Conservation (phyloP, 306 rosid genomes). For the Geum urbanum region DNA sequence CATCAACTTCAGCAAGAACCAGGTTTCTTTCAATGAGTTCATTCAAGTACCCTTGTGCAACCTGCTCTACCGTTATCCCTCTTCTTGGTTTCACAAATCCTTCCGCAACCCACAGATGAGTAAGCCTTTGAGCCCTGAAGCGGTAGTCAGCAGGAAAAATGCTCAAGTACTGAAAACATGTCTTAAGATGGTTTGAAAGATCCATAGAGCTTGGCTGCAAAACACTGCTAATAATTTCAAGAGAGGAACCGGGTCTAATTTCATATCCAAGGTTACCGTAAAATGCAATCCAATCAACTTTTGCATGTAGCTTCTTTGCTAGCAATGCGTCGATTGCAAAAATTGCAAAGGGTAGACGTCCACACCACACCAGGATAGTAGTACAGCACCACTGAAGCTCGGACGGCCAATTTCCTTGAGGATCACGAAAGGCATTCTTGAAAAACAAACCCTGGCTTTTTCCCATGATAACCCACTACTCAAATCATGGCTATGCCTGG, state of each 20-base stretch:
- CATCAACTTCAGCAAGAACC: slow-evolving; percentile 2
- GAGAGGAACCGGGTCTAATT: background rate
- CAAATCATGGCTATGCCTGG: slow-evolving; percentile 8
- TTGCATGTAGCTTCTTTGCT: background rate
- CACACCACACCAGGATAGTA: background rate
- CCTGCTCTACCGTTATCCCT: background rate
- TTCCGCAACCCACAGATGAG: slow-evolving; percentile 1
- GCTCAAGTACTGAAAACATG: background rate
- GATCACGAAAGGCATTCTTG: background rate
- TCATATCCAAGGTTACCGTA: background rate
- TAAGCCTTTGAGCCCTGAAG: slow-evolving; percentile 6
- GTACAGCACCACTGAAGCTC: background rate
- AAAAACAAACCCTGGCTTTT: background rate
- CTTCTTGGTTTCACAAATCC: background rate
- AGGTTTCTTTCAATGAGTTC: background rate
- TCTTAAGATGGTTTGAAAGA: background rate
- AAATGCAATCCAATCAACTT: background rate
- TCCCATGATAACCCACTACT: background rate
- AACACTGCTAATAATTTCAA: background rate
- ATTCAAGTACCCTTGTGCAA: background rate
- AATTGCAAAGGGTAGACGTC: background rate
- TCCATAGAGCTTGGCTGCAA: background rate
- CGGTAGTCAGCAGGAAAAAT: background rate
- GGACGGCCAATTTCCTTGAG: background rate
- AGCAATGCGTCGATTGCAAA: background rate